phyloP scores from a whole-genome alignment of 1,284 basidiomycete species.

The Anthracocystis panici-leucophaei region DNA sequence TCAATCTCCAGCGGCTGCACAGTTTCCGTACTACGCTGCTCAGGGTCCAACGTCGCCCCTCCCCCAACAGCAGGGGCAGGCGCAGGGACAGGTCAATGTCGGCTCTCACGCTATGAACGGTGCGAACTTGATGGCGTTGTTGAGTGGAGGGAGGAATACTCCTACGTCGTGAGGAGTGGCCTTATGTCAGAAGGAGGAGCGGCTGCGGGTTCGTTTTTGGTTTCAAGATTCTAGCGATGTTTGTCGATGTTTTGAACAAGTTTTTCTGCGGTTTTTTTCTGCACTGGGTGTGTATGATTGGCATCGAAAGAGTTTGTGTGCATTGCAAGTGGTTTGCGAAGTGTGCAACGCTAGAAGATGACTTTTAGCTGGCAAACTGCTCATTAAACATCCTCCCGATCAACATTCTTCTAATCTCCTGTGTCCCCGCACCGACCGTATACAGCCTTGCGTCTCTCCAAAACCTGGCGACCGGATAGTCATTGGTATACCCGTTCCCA shows the following conservation, averaged over 20 bases:
- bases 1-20: slow-evolving; percentile 17
- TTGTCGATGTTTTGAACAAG: too few relatives aligned
- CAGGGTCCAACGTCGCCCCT: slow-evolving; percentile 9
- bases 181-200: too few relatives aligned
- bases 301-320: too few relatives aligned
- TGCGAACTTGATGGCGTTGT: slow-evolving; percentile 53
- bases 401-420: slow-evolving; percentile 64
- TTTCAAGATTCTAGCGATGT: slow-evolving; percentile 3
- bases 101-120: slow-evolving; percentile 44
- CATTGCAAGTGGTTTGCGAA: neutral
- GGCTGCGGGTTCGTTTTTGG: neutral
- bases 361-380: slow-evolving; percentile 9
- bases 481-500: slow-evolving; percentile 58
- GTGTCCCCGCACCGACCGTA: slow-evolving; percentile 63
- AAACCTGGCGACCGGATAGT: slow-evolving; percentile 54
- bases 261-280: too few relatives aligned
- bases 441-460: slow-evolving; percentile 61
- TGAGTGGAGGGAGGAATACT: slow-evolving; percentile 35
- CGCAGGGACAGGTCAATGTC: slow-evolving; percentile 20
- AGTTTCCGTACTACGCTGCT: slow-evolving; percentile 39
- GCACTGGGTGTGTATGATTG: neutral
- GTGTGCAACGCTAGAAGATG: too few relatives aligned
- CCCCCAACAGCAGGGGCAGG: slow-evolving; percentile 3
- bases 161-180: slow-evolving; percentile 10
- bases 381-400: slow-evolving; percentile 59